phyloP scores from a whole-genome alignment of 2,329 filamentous ascomycete genomes.

The Fusarium nodosum region DNA sequence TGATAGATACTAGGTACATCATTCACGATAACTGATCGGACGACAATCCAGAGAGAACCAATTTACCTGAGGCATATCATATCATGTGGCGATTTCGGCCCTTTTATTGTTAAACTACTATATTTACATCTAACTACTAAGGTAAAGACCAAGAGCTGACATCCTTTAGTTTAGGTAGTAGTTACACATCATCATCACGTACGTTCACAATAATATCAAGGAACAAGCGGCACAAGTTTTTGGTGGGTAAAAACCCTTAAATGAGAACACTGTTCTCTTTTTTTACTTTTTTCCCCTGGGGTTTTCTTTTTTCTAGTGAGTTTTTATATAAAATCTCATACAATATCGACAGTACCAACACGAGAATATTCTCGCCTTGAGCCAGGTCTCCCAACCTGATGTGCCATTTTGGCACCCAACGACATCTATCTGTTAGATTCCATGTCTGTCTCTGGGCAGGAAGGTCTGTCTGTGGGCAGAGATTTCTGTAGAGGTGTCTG shows the following conservation, averaged over 20 bases:
- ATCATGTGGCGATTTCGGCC: conserved; percentile 29
- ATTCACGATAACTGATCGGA: conserved; percentile 23
- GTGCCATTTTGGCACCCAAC: conserved; percentile 9
- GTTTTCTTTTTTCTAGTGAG: conserved; percentile 33
- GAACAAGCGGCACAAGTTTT: conserved; percentile 13
- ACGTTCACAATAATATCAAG: conserved; percentile 2
- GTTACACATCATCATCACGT: conserved; percentile 8
- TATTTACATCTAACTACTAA: too few relatives aligned
- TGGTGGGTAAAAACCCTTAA: conserved; percentile 27
- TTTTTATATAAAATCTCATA: conserved; percentile 29
- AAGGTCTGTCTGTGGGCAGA: conserved; percentile 8
- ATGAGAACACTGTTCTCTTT: conserved; percentile 31
- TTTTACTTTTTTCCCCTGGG: background rate
- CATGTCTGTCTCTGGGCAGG: conserved; percentile 1
- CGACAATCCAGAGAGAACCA: background rate
- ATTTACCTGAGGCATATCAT: conserved; percentile 19
- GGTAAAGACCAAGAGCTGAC: background rate
- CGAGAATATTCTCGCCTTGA: conserved; percentile 11
- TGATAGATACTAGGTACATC: background rate
- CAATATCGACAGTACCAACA: conserved; percentile 15
- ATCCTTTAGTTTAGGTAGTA: background rate
- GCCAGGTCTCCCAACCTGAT: background rate
- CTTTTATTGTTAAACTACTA: conserved; percentile 12
- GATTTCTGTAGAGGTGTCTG: too few relatives aligned
- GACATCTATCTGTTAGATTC: conserved; percentile 3